Evolutionary conservation across 2,329 filamentous ascomycete species (phyloP).

Genomic region (Magnaporthiopsis rhizophila): DNA sequence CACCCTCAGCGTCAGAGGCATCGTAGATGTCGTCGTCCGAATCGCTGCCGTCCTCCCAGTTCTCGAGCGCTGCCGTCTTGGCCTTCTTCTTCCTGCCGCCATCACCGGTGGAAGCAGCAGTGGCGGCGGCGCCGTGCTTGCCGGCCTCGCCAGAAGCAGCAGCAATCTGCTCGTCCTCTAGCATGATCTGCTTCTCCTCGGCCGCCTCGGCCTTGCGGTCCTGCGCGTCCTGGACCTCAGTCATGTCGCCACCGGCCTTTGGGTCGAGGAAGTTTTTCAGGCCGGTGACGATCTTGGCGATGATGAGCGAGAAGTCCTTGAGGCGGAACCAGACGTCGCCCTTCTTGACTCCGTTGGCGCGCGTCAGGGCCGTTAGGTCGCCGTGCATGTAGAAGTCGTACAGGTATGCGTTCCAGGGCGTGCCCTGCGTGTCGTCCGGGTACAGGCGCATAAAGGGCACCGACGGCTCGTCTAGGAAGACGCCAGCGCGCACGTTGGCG

Average conservation of each 20-base stretch:
- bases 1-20: constrained; percentile 17
- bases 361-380: constrained; percentile 48
- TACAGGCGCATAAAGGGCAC: constrained; percentile 61
- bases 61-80: constrained; percentile 28
- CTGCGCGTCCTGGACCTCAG: constrained; percentile 33
- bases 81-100: constrained; percentile 19
- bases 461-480: constrained; percentile 68
- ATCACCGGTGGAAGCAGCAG: constrained; percentile 15
- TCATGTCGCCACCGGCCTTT: constrained; percentile 36
- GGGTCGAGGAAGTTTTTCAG: constrained; percentile 49
- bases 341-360: constrained; percentile 57
- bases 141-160: constrained; percentile 40
- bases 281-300: constrained; percentile 65
- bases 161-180: constrained; percentile 29
- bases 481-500: constrained; percentile 52
- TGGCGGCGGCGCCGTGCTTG: constrained; percentile 22
- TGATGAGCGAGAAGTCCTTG: constrained; percentile 48
- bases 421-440: constrained; percentile 40
- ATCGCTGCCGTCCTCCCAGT: constrained; percentile 36
- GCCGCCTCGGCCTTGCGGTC: constrained; percentile 17
- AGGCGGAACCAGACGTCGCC: constrained; percentile 66
- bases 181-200: neutral
- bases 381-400: constrained; percentile 74
- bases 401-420: constrained; percentile 58
- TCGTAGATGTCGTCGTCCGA: constrained; percentile 33